Evolutionary conservation across 75 land plant genomes (phyloP).

Genomic region (Chamaecyparis obtusa): DNA sequence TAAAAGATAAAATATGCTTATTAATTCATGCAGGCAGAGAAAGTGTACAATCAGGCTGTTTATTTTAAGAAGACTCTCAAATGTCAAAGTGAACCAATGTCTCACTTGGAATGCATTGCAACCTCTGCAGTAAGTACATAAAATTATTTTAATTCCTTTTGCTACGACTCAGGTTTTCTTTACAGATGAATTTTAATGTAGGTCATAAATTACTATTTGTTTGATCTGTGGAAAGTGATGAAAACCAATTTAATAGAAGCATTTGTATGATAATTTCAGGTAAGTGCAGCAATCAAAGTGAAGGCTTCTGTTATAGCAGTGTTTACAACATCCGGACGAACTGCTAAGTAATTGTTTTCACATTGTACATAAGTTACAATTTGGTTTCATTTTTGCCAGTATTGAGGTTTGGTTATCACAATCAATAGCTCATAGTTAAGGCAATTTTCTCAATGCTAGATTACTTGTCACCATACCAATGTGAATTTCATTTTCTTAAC

Average conservation of each 20-base stretch:
- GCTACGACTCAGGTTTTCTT: neutral
- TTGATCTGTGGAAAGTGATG: neutral
- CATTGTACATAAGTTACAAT: neutral
- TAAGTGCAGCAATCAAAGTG: conserved; percentile 51
- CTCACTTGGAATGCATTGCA: conserved; percentile 52
- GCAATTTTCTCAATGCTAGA: neutral
- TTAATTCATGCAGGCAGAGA: conserved; percentile 39
- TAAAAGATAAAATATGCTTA: neutral
- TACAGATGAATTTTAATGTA: neutral
- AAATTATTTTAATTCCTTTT: neutral
- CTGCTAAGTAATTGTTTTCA: conserved; percentile 21
- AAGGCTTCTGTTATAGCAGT: conserved; percentile 38
- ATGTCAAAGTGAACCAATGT: conserved; percentile 44
- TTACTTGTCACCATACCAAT: neutral
- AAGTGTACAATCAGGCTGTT: conserved; percentile 54
- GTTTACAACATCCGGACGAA: conserved; percentile 36
- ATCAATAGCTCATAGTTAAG: neutral
- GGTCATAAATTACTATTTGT: neutral
- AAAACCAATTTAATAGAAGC: neutral
- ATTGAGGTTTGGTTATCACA: neutral
- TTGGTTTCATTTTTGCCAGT: neutral
- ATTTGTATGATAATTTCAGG: conserved; percentile 16
- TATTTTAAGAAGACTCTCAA: conserved; percentile 45
- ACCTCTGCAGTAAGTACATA: conserved; percentile 36
- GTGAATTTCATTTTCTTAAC: neutral